Evolutionary conservation across 129 eudicot genomes (phyloP), one percentile per base, ranked within the genome.

Genomic region (Oenanthe sinensis): DNA sequence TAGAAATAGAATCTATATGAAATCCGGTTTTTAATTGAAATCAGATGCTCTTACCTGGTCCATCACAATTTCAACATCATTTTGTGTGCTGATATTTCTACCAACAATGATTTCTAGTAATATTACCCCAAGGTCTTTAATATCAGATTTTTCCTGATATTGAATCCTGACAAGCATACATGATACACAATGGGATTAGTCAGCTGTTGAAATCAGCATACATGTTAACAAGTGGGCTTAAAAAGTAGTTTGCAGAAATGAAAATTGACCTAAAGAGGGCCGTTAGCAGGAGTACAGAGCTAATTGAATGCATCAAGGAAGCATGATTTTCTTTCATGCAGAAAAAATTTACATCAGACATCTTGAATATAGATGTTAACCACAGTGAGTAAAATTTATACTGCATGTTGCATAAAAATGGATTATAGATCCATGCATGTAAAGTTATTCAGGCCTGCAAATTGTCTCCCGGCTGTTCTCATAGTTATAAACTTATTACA

Each of bases 71-170:
- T 63, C 75, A 47, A 80, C 70, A 37, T 87, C 91, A 39, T 82
- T 81, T 16, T 44, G 26, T 50, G 87, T 70, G 42, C 45, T 80
- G 55, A 89, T 77, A 24, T 77, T 19, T 74, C 91, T 84, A 70
- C 97, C 97, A 0, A 89, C 87, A 33, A 89, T 84, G 74, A 86
- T 86, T 83, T 91, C 94, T 52, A 87, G 83, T 71, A 91, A 52
- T 28, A 91, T 89, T 30, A 91, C 90, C 70, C 97, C 97, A 72
- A 86, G 78, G 83, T 91, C 89, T 36, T 87, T 84, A 17, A 89
- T 85, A 81, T 89, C 94, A 42, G 85, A 81, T 70, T 86, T 82
- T 75, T 85, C 91, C 83, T 85, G 83, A 6, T 73, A n/a, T 43
- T 60, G 87, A 80, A 82, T 83, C 86, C 96, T 91, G 87, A 37